These are phyloP conservation scores for Rhizomucor pusillus DNA, from an alignment of 371 early-diverging fungal genomes.

Conservation along the genomic window DNA sequence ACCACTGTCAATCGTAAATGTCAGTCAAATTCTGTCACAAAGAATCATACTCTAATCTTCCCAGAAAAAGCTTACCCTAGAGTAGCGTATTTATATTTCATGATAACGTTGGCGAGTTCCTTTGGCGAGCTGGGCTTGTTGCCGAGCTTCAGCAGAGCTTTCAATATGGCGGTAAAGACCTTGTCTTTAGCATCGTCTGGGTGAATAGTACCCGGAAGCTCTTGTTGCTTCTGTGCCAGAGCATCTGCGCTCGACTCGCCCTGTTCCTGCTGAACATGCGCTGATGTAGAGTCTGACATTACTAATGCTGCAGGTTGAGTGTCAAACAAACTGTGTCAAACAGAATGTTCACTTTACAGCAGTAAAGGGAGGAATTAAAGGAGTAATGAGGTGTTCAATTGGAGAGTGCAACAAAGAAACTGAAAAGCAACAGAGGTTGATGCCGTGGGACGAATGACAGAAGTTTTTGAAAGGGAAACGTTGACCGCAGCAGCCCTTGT, in stretches of 20 bases:
- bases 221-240: neutral
- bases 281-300: conserved; percentile 2
- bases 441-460: too few relatives aligned
- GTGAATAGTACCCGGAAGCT: conserved; percentile 44
- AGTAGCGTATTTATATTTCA: conserved; percentile 71
- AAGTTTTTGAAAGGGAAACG: too few relatives aligned
- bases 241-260: neutral
- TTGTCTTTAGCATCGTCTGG: conserved; percentile 81
- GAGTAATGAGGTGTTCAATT: too few relatives aligned
- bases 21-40: neutral
- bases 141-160: conserved; percentile 66
- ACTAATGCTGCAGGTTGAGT: too few relatives aligned
- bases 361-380: too few relatives aligned
- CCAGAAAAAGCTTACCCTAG: conserved; percentile 56
- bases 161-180: conserved; percentile 79
- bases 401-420: too few relatives aligned
- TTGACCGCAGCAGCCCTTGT: too few relatives aligned
- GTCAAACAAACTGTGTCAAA: too few relatives aligned
- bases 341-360: too few relatives aligned
- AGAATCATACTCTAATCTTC: neutral
- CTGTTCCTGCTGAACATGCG: conserved; percentile 3
- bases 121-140: conserved; percentile 82
- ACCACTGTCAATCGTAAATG: conserved; percentile 43
- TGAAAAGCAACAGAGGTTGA: too few relatives aligned
- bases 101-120: conserved; percentile 74